Base-by-base conservation (phyloP, 1,284 basidiomycete species). In the Trichosporon ovoides region DNA sequence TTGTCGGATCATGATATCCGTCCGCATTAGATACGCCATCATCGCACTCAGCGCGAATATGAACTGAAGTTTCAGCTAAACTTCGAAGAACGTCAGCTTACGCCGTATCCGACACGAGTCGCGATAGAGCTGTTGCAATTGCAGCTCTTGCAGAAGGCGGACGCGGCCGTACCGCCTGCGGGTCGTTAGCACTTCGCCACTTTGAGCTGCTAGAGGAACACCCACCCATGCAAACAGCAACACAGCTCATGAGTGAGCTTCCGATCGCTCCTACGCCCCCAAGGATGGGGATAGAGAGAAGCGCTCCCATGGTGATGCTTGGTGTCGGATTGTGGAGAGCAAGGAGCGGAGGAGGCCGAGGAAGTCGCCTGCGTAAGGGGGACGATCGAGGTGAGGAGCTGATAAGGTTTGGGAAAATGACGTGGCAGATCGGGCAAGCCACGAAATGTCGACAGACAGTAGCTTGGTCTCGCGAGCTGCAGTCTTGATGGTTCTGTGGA, bases 81-180 rank as follows among this genome's bases (percentile, higher is more conserved):
- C 38, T 31, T 9, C n/a, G 7, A 33, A 18, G 31, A 22, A 35
- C 31, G 55, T 35, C 0, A 3, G 77, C 85, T 58, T 72, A 91
- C 91, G 19, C 92, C 92, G 78, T 94, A 98, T 38, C 95, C 95
- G 59, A 98, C 88, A 70, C 95, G 87, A 37, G 95, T 98, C 0
- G 95, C 95, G 66, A 98, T 98, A 1, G 92, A 96, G 11, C 92
- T 96, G 74, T 98, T 97, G 80, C 95, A 98, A 77, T 98, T 98
- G 79, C 95, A 98, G 57, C 91, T 94, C 81, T 96, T 96, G 84
- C 87, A 96, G 79, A 98, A 91, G 81, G 97, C 95, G 36, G 91
- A 93, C 11, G 94, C 93, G 84, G 79, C 73, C 58, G 71, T 68
- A 28, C 76, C 73, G 31, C 74, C 70, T 74, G 66, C 31, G 6